These are phyloP conservation scores for Musa beccarii DNA, from an alignment of 176 grass and related monocot species.

Conservation along the genomic window DNA sequence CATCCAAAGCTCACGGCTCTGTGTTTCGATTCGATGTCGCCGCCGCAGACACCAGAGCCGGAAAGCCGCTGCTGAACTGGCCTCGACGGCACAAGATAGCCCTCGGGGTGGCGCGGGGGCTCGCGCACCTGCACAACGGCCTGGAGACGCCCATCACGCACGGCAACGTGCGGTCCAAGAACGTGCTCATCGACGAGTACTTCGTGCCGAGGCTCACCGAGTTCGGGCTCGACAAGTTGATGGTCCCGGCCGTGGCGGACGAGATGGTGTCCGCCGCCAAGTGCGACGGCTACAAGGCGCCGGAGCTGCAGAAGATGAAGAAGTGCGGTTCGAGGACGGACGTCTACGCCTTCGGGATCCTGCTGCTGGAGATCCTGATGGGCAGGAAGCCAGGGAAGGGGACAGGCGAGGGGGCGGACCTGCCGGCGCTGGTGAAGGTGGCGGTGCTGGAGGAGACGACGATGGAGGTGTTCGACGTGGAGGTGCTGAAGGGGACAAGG, in stretches of 20 bases:
- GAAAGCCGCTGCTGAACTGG: conserved; percentile 50
- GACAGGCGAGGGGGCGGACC: conserved; percentile 19
- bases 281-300: conserved; percentile 66
- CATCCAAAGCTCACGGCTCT: not conserved
- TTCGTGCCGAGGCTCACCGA: conserved; percentile 54
- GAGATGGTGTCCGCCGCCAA: conserved; percentile 51
- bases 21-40: not conserved
- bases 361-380: conserved; percentile 76
- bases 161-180: conserved; percentile 60
- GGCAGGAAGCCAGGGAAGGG: conserved; percentile 35
- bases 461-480: conserved; percentile 69
- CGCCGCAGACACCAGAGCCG: conserved; percentile 35
- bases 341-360: conserved; percentile 92
- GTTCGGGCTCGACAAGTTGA: conserved; percentile 46
- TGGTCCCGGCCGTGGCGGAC: conserved; percentile 61
- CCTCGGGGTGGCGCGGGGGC: conserved; percentile 60
- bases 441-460: conserved; percentile 76
- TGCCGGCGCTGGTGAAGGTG: conserved; percentile 67
- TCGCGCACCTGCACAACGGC: conserved; percentile 66
- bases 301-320: conserved; percentile 60
- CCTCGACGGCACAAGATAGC: conserved; percentile 80
- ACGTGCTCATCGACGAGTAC: conserved; percentile 64
- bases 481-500: conserved; percentile 46
- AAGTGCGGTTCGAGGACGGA: conserved; percentile 56
- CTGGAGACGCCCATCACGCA: conserved; percentile 45